A percentile compares a stretch with the other conserved stretches of the same genome.
Conservation (phyloP, 176 grass and related monocot species). For the Oryza australiensis region DNA sequence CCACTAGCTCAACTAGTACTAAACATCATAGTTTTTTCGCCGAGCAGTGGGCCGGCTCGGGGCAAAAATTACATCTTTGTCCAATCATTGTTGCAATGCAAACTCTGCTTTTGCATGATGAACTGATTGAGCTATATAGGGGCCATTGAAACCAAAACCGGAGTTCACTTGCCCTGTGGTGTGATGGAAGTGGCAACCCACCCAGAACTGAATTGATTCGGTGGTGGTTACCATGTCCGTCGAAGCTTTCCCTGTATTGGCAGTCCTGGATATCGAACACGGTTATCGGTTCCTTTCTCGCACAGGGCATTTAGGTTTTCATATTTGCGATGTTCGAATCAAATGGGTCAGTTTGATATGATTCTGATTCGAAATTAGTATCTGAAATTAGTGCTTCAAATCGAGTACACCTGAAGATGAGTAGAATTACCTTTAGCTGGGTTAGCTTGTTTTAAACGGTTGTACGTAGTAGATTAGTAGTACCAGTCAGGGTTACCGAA, state of each 20-base stretch:
- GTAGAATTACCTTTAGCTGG: not conserved
- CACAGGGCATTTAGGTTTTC: not conserved
- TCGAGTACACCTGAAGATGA: not conserved
- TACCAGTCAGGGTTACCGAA: no score
- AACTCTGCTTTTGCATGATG: not conserved
- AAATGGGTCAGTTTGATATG: not conserved
- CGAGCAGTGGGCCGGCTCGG: not conserved
- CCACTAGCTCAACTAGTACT: not conserved
- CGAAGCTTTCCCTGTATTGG: constrained; percentile 1
- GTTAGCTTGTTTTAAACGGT: not conserved
- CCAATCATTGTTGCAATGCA: not conserved
- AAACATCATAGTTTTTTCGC: not conserved
- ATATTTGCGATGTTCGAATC: not conserved
- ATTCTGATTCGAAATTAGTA: not conserved
- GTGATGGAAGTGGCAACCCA: constrained; percentile 13
- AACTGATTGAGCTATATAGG: constrained; percentile 18
- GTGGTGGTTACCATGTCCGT: constrained; percentile 17
- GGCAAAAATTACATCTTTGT: not conserved
- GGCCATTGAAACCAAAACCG: not conserved
- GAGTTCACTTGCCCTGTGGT: not conserved
- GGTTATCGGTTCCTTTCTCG: constrained; percentile 10
- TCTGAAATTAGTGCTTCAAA: not conserved
- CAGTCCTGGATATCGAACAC: not conserved
- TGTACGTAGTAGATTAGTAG: not conserved
- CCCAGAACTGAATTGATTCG: constrained; percentile 12